Evolutionary conservation across 495 filamentous ascomycete species (phyloP).

Genomic region (Cetradonia linearis): DNA sequence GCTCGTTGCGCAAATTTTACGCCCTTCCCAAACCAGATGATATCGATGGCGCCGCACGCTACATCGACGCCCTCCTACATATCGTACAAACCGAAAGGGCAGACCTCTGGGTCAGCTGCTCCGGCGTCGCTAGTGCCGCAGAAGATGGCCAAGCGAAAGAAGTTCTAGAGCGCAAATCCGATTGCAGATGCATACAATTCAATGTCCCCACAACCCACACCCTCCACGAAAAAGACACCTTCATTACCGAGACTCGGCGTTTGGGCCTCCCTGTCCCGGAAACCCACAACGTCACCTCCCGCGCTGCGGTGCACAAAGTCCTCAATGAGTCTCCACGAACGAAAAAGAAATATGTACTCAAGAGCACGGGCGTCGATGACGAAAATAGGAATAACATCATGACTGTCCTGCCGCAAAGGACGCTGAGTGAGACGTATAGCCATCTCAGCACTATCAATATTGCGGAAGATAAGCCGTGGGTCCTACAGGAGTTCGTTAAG

Average conservation of each 20-base stretch:
- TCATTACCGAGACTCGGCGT: constrained; percentile 42
- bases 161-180: constrained; percentile 45
- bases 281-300: constrained; percentile 45
- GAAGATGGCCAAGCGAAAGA: constrained; percentile 58
- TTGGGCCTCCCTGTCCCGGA: constrained; percentile 50
- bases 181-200: constrained; percentile 52
- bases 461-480: constrained; percentile 47
- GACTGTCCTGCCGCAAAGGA: constrained; percentile 47
- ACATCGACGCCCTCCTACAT: constrained; percentile 41
- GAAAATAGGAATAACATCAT: constrained; percentile 31
- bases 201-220: constrained; percentile 37
- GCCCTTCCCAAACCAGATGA: constrained; percentile 34
- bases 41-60: constrained; percentile 28
- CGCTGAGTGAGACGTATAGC: constrained; percentile 42
- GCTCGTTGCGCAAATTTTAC: constrained; percentile 42
- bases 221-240: constrained; percentile 49
- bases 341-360: constrained; percentile 49
- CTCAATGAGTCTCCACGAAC: constrained; percentile 37
- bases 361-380: constrained; percentile 44
- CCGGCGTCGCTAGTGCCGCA: constrained; percentile 45
- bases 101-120: constrained; percentile 66
- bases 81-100: constrained; percentile 52
- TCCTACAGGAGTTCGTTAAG: constrained; percentile 56
- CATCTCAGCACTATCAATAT: constrained; percentile 47
- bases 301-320: constrained; percentile 46